Evolutionary conservation across 2,329 filamentous ascomycete species (phyloP).

Genomic region (Epichloe festucae): DNA sequence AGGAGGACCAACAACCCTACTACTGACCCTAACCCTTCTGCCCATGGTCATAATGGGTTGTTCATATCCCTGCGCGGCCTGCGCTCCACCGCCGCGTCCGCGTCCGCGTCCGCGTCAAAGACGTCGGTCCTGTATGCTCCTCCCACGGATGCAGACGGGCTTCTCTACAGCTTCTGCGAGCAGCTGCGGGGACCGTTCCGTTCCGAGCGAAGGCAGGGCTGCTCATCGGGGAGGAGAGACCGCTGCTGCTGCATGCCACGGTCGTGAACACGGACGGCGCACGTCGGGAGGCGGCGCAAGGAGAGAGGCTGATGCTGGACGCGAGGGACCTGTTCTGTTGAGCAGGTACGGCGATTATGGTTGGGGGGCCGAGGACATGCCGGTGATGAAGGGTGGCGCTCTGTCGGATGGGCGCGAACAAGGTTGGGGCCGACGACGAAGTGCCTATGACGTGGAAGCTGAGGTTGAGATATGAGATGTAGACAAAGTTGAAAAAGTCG

Average conservation of each 20-base stretch:
- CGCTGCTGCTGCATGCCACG: constrained; percentile 70
- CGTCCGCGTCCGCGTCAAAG: constrained; percentile 22
- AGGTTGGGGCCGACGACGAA: constrained; percentile 35
- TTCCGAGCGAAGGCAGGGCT: constrained; percentile 24
- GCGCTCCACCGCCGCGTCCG: constrained; percentile 41
- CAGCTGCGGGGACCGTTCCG: constrained; percentile 41
- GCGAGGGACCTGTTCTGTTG: constrained; percentile 43
- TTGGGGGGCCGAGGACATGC: constrained; percentile 64
- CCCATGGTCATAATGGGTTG: constrained; percentile 12
- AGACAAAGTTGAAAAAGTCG: too few species aligned
- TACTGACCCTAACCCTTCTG: neutral
- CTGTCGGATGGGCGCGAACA: constrained; percentile 79
- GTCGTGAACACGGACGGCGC: constrained; percentile 78
- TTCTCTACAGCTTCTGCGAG: constrained; percentile 45
- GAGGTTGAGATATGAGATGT: constrained; percentile 20
- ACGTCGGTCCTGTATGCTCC: constrained; percentile 54
- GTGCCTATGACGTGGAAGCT: constrained; percentile 38
- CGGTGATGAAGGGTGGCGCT: constrained; percentile 61
- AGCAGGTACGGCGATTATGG: constrained; percentile 48
- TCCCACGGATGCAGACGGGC: constrained; percentile 38
- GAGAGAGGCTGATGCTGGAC: constrained; percentile 38
- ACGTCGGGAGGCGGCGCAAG: constrained; percentile 37
- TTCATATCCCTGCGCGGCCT: constrained; percentile 41
- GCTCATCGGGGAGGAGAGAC: constrained; percentile 46
- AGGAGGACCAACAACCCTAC: neutral